Percentiles rank a stretch among this genome's conserved stretches.
Evolutionary conservation across 2,329 filamentous ascomycete genomes (phyloP).

Genomic region (Teratosphaeriaceae sp.): DNA sequence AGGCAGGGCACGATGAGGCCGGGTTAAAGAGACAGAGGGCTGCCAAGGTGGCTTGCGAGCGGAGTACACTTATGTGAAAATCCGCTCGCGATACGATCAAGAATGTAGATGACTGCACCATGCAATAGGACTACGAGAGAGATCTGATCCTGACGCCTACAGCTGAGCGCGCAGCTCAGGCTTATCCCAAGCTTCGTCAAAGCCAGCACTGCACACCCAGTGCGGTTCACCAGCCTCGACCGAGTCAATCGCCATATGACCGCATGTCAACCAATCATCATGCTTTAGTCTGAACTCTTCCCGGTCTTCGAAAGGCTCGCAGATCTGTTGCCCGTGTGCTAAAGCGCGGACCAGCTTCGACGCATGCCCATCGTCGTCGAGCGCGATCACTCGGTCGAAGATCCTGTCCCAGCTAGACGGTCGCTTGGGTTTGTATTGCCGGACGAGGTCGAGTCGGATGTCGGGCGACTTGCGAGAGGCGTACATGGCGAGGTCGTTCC

Average conservation of each 20-base stretch:
- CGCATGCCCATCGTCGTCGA: slow-evolving; percentile 72
- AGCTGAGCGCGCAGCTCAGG: slow-evolving; percentile 24
- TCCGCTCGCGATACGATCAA: no score
- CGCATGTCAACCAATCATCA: slow-evolving; percentile 54
- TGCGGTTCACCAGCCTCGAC: slow-evolving; percentile 46
- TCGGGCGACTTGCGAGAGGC: slow-evolving; percentile 59
- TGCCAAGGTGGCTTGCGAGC: no score
- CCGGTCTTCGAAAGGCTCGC: slow-evolving; percentile 40
- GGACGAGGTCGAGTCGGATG: slow-evolving; percentile 54
- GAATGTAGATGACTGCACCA: background rate
- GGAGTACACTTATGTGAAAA: no score
- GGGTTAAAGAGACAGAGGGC: no score
- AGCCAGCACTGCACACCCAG: slow-evolving; percentile 48
- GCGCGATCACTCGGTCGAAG: slow-evolving; percentile 39
- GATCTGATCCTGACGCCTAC: no score
- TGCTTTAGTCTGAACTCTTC: slow-evolving; percentile 47
- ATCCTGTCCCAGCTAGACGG: slow-evolving; percentile 37
- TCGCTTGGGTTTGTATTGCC: slow-evolving; percentile 50
- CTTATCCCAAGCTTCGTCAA: slow-evolving; percentile 49
- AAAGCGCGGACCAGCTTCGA: slow-evolving; percentile 69
- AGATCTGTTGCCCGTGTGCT: slow-evolving; percentile 53
- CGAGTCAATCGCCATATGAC: slow-evolving; percentile 57
- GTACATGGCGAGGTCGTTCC: slow-evolving; percentile 68
- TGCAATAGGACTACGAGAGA: no score
- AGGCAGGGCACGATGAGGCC: no score